Percentiles rank a stretch among this genome's conserved stretches.
Evolutionary conservation across 306 rosid genomes (phyloP).

Genomic region (Ochetophila trinervis): DNA sequence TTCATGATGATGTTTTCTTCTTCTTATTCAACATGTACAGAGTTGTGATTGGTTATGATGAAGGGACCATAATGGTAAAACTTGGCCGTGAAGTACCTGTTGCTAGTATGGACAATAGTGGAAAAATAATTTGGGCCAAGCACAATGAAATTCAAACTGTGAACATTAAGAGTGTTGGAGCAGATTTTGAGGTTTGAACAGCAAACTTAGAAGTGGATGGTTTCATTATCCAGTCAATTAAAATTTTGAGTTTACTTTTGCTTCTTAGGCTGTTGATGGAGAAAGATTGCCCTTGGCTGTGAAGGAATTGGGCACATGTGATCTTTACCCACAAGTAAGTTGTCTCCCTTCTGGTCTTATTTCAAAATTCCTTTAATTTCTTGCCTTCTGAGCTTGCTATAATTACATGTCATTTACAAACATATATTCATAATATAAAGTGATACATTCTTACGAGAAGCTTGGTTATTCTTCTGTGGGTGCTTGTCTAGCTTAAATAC

Average conservation of each 20-base stretch:
- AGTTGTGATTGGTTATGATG: slow-evolving; percentile 98
- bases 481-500: too few relatives aligned
- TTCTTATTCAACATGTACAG: slow-evolving; percentile 35
- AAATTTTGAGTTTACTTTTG: slow-evolving; percentile 21
- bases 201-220: slow-evolving; percentile 3
- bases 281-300: slow-evolving; percentile 94
- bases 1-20: neutral
- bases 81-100: slow-evolving; percentile 99
- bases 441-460: too few relatives aligned
- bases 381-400: slow-evolving; percentile 14
- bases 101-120: slow-evolving; percentile 98
- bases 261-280: slow-evolving; percentile 84
- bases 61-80: slow-evolving; percentile 98
- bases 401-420: neutral
- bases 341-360: slow-evolving; percentile 4
- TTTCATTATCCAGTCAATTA: slow-evolving; percentile 7
- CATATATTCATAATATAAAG: too few relatives aligned
- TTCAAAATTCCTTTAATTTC: neutral
- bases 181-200: slow-evolving; percentile 75
- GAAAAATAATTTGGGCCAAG: slow-evolving; percentile 97
- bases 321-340: slow-evolving; percentile 96
- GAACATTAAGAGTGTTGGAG: slow-evolving; percentile 91
- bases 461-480: too few relatives aligned
- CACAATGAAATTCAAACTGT: slow-evolving; percentile 98
- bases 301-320: slow-evolving; percentile 97